Evolutionary conservation across 352 stramenopile species (phyloP), one percentile per base, ranked within the genome.

Genomic region (Globisporangium abappressorium): DNA sequence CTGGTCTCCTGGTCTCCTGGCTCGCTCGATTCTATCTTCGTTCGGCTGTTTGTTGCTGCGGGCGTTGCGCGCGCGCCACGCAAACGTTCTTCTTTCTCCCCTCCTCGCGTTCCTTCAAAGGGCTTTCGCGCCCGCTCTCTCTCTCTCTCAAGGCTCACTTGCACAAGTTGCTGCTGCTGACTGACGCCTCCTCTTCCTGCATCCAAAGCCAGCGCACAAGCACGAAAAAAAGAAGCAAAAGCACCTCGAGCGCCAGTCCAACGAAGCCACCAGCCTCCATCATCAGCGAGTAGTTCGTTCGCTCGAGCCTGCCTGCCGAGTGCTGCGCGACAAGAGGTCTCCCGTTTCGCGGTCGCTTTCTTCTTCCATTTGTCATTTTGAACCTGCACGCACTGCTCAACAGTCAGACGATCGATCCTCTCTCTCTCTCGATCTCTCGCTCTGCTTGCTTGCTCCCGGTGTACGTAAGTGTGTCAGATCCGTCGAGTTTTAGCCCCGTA

Each of bases 291-390:
- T 33, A 33, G 30, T 41, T 41, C 7, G 34, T 46, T 46, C 14
- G 38, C 14, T 46, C 38, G 38, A 46, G 38, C 34, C 34, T 41
- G 34, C 34, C 34, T 41, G 34, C 34, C 12, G 34, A 41, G 34
- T 20, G 38, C 38, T 20, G 12, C 38, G n/a, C 47, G 7, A 12
- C 47, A 55, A 6, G 20, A 41, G 28, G 22, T 43, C 30, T 38
- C 54, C 14, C 15, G 54, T 60, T 60, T 46, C 55, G 30, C 28
- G 22, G 28, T 55, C 47, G n/a, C 47, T 55, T 26, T 55, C 47
- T 55, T 55, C 47, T 55, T 54, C 38, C 57, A 64, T 64, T 64
- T 53, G 38, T 54, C 57, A 64, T 64, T 53, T 38, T 46, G 57
- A 64, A 38, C 57, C 33, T 51, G 55, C 36, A 34, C 57, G 34